Percentiles rank a stretch among this genome's conserved stretches.
phyloP scores from a whole-genome alignment of 768 basidiomycete species.

The Mycena pura region DNA sequence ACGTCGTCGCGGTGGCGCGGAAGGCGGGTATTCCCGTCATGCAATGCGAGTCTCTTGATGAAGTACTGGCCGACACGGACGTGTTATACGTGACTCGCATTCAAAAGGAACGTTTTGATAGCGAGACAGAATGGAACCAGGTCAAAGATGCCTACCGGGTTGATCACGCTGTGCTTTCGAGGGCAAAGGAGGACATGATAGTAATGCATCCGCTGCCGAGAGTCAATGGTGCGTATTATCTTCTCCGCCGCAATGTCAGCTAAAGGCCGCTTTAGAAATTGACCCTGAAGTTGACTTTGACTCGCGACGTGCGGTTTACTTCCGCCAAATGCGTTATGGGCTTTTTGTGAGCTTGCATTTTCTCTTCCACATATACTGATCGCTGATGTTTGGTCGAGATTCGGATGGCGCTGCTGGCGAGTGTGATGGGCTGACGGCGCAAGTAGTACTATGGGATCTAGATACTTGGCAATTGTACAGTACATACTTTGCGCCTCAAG shows the following conservation, averaged over 20 bases:
- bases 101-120: constrained; percentile 92
- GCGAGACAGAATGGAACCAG: constrained; percentile 81
- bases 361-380: not conserved
- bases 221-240: constrained; percentile 71
- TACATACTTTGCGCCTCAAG: no score
- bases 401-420: constrained; percentile 81
- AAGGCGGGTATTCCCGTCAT: constrained; percentile 82
- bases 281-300: constrained; percentile 99
- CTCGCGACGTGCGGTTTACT: constrained; percentile 91
- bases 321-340: constrained; percentile 98
- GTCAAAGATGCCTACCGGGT: constrained; percentile 94
- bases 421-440: constrained; percentile 59
- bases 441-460: no score
- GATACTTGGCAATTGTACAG: no score
- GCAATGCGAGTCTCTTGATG: constrained; percentile 88
- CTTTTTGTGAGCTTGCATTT: constrained; percentile 78
- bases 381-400: constrained; percentile 47
- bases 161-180: constrained; percentile 90
- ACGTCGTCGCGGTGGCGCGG: constrained; percentile 81
- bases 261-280: constrained; percentile 70
- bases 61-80: constrained; percentile 91
- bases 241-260: not conserved
- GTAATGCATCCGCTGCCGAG: constrained; percentile 99
- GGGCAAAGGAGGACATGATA: constrained; percentile 96
- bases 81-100: constrained; percentile 96